Evolutionary conservation across 2,329 filamentous ascomycete species (phyloP).

Genomic region (Erysiphe neolycopersici): DNA sequence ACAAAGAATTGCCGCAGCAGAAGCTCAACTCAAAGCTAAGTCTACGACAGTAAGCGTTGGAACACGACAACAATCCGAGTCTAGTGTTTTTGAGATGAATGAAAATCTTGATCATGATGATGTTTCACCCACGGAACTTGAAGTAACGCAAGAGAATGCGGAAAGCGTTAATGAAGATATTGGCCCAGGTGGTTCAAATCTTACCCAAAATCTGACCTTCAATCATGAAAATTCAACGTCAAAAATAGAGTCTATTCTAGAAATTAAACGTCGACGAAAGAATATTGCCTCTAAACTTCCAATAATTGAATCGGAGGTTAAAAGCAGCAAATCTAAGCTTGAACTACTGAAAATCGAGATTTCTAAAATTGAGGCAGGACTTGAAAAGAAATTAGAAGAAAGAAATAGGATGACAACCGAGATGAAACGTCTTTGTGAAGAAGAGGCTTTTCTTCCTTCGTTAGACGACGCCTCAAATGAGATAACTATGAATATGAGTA

Average conservation of each 20-base stretch:
- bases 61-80: constrained; percentile 7
- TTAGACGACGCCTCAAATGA: too few relatives aligned
- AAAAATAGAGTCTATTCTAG: neutral
- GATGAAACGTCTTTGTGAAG: constrained; percentile 12
- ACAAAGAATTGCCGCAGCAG: constrained; percentile 13
- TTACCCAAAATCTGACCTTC: too few relatives aligned
- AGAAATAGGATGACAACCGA: constrained; percentile 13
- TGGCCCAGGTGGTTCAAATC: too few relatives aligned
- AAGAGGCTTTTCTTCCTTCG: constrained; percentile 1
- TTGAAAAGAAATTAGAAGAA: constrained; percentile 11
- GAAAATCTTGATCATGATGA: constrained; percentile 1
- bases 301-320: constrained; percentile 13
- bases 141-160: constrained; percentile 1
- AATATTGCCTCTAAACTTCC: constrained; percentile 12
- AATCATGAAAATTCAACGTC: neutral
- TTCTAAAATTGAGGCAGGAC: constrained; percentile 11
- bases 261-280: constrained; percentile 11
- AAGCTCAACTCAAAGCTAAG: constrained; percentile 9
- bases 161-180: neutral
- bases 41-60: constrained; percentile 11
- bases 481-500: too few relatives aligned
- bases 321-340: constrained; percentile 9
- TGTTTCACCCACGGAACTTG: constrained; percentile 6
- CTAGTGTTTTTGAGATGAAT: constrained; percentile 1
- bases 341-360: constrained; percentile 12